Conservation (phyloP, 352 stramenopile species). For the Phytophthora pini region DNA sequence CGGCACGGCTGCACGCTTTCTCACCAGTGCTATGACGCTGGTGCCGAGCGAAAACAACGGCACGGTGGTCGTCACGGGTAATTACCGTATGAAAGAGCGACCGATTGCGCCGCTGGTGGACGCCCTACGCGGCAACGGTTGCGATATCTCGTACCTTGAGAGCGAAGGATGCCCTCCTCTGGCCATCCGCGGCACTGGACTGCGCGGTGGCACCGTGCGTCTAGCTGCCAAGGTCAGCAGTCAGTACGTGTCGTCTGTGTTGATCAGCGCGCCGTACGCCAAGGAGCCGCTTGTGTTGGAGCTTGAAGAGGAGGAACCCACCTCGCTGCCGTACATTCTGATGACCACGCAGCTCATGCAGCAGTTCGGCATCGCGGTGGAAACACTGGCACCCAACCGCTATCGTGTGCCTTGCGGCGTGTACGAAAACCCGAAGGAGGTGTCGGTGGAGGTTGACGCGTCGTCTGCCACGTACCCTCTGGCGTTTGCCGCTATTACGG, state of each 20-base stretch:
- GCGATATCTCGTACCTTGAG: constrained; percentile 74
- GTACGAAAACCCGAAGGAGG: constrained; percentile 71
- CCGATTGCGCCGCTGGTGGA: constrained; percentile 96
- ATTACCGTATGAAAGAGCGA: constrained; percentile 96
- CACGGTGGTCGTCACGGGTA: constrained; percentile 91
- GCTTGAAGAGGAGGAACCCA: constrained; percentile 96
- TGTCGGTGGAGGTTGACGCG: constrained; percentile 95
- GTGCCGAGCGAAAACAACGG: constrained; percentile 47
- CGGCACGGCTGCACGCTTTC: constrained; percentile 94
- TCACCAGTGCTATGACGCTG: constrained; percentile 92
- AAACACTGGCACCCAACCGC: constrained; percentile 86
- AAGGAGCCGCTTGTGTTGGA: constrained; percentile 81
- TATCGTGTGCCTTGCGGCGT: constrained; percentile 78
- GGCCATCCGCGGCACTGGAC: constrained; percentile 70
- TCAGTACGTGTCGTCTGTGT: constrained; percentile 97
- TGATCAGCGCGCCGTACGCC: constrained; percentile 95
- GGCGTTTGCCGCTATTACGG: constrained; percentile 96
- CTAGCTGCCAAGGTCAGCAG: constrained; percentile 95
- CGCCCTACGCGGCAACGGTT: constrained; percentile 91
- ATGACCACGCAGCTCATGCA: constrained; percentile 97
- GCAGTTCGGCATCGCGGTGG: constrained; percentile 95
- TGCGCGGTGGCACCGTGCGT: constrained; percentile 74
- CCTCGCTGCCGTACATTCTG: constrained; percentile 96
- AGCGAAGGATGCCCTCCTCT: constrained; percentile 77
- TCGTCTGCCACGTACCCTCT: constrained; percentile 97